Conservation (phyloP, 768 basidiomycete species). For the Naematelia encephala region DNA sequence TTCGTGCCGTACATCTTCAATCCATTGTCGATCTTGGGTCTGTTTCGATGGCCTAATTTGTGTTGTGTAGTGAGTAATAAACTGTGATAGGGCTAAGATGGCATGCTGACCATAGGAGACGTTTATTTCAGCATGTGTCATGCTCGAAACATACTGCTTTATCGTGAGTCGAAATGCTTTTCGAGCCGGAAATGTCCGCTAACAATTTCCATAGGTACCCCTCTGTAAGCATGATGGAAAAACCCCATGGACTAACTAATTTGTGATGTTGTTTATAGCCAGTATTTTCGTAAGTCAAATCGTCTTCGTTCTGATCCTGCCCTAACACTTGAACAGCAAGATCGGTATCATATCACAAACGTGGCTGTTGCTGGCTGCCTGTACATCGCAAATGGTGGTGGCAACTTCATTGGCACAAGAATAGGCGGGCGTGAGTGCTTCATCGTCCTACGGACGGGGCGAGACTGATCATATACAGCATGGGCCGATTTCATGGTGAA, state of each 20-base stretch:
- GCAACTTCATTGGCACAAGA: conserved; percentile 48
- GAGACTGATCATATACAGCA: conserved; percentile 12
- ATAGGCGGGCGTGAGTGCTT: conserved; percentile 45
- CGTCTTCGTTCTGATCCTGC: not conserved
- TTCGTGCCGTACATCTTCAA: conserved; percentile 48
- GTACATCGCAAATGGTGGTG: conserved; percentile 48
- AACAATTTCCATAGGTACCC: conserved; percentile 6
- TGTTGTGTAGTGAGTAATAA: conserved; percentile 31
- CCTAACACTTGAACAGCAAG: conserved; percentile 22
- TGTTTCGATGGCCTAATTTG: conserved; percentile 46
- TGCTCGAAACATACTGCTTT: conserved; percentile 41
- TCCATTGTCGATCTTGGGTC: conserved; percentile 38
- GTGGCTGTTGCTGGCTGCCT: conserved; percentile 49
- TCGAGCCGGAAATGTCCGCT: not conserved
- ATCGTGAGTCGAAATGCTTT: conserved; percentile 18
- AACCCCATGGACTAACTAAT: not conserved
- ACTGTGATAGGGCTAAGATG: not conserved
- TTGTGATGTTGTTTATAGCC: conserved; percentile 5
- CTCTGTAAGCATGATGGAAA: not conserved
- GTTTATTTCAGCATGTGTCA: conserved; percentile 35
- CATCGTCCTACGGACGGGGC: too few relatives aligned
- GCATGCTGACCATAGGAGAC: conserved; percentile 16
- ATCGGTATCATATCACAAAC: conserved; percentile 49
- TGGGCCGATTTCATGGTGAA: conserved; percentile 43
- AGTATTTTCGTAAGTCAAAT: conserved; percentile 37